phyloP scores from a whole-genome alignment of 1,284 basidiomycete species.

The Heterobasidion irregulare region DNA sequence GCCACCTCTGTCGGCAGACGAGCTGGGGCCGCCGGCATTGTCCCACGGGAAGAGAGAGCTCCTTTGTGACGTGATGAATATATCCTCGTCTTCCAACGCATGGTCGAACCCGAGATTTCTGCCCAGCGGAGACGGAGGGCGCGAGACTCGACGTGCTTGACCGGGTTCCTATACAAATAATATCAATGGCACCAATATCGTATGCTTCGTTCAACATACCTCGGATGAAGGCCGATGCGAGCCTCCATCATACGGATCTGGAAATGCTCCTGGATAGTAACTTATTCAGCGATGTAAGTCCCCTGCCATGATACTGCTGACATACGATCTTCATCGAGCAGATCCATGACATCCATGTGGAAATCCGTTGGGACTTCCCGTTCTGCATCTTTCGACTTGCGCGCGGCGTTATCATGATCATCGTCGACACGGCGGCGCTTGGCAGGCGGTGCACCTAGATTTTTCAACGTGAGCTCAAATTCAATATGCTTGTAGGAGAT shows the following conservation, averaged over 20 bases:
- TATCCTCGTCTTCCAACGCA: constrained; percentile 22
- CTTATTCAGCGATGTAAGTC: not conserved
- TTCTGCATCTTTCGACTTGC: constrained; percentile 1
- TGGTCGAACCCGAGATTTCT: constrained; percentile 37
- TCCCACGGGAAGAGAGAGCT: constrained; percentile 78
- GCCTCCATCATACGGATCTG: constrained; percentile 13
- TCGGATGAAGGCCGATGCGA: constrained; percentile 55
- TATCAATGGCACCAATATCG: constrained; percentile 7
- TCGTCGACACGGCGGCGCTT: constrained; percentile 27
- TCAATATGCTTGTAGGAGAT: not conserved
- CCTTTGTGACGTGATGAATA: constrained; percentile 43
- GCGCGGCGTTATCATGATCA: constrained; percentile 9
- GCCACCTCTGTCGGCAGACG: constrained; percentile 34
- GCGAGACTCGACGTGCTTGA: constrained; percentile 57
- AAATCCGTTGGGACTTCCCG: constrained; percentile 22
- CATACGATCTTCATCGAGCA: constrained; percentile 5
- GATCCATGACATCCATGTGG: constrained; percentile 16
- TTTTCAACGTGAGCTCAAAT: not conserved
- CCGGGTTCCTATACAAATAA: constrained; percentile 55
- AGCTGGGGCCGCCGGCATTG: constrained; percentile 53
- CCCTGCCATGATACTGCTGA: constrained; percentile 1
- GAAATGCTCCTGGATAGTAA: not conserved
- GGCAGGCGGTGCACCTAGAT: constrained; percentile 12
- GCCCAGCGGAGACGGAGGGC: constrained; percentile 39
- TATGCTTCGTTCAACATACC: constrained; percentile 24